Percentiles rank a stretch among this genome's conserved stretches.
Evolutionary conservation across 2,329 filamentous ascomycete genomes (phyloP).

Genomic region (Hypoxylon sp.): DNA sequence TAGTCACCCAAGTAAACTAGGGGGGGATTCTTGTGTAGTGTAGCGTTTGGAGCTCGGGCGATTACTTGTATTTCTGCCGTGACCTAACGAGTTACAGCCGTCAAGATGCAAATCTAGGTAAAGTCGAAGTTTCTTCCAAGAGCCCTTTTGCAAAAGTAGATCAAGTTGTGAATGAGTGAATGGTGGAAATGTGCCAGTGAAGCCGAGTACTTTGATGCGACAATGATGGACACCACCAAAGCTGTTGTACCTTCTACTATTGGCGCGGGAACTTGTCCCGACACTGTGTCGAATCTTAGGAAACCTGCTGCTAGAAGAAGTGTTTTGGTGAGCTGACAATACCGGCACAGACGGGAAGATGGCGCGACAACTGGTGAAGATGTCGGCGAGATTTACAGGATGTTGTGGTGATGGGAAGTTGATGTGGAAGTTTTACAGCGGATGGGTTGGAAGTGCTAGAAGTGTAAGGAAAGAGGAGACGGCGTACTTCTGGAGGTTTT

Average conservation of each 20-base stretch:
- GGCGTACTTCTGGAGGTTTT: conserved; percentile 26
- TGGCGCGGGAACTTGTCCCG: conserved; percentile 44
- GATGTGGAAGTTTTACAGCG: conserved; percentile 25
- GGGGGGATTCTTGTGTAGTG: conserved; percentile 34
- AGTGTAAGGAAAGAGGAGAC: conserved; percentile 34
- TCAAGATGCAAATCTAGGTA: conserved; percentile 51
- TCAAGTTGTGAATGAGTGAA: conserved; percentile 27
- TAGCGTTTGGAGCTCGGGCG: conserved; percentile 46
- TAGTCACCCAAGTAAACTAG: conserved; percentile 50
- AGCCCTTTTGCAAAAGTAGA: conserved; percentile 41
- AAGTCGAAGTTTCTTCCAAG: conserved; percentile 38
- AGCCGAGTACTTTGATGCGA: conserved; percentile 38
- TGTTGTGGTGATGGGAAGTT: conserved; percentile 21
- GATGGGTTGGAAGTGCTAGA: conserved; percentile 22
- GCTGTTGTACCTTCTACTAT: conserved; percentile 39
- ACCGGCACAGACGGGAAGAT: background rate
- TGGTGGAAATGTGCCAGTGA: conserved; percentile 31
- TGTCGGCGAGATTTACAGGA: conserved; percentile 28
- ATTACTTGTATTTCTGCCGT: conserved; percentile 52
- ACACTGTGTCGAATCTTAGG: conserved; percentile 39
- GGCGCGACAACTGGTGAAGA: conserved; percentile 31
- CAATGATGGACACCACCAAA: conserved; percentile 36
- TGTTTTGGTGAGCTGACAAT: conserved; percentile 26
- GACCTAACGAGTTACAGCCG: conserved; percentile 51
- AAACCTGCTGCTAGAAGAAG: conserved; percentile 41